phyloP scores from a whole-genome alignment of 2,329 filamentous ascomycete genomes.

The Botrytis hyacinthi region DNA sequence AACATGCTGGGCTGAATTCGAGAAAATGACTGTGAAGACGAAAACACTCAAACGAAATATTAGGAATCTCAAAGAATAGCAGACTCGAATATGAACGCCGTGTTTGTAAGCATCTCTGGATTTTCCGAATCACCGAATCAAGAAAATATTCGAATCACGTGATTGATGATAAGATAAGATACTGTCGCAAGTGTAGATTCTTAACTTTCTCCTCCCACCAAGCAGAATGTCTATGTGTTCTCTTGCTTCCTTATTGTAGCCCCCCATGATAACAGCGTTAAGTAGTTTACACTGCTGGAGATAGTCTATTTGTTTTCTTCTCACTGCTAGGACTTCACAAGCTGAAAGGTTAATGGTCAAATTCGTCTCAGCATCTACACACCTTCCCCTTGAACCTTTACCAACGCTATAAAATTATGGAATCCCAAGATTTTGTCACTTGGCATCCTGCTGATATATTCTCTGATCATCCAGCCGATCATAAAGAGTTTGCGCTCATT shows the following conservation, averaged over 20 bases:
- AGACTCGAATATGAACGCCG: conserved; percentile 17
- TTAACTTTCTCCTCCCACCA: not conserved
- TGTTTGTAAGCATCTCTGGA: conserved; percentile 34
- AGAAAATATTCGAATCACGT: conserved; percentile 10
- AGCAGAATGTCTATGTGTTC: not conserved
- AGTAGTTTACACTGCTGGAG: not conserved
- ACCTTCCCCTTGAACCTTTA: not conserved
- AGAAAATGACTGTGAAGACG: conserved; percentile 22
- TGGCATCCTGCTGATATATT: conserved; percentile 42
- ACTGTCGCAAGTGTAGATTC: not conserved
- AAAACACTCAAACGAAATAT: conserved; percentile 29
- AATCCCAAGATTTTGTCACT: conserved; percentile 22
- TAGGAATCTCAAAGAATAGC: conserved; percentile 2
- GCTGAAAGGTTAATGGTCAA: not conserved
- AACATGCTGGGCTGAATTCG: conserved; percentile 30
- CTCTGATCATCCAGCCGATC: conserved; percentile 25
- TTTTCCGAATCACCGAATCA: conserved; percentile 20
- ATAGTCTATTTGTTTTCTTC: not conserved
- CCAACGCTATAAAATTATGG: not conserved
- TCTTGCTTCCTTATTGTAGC: not conserved
- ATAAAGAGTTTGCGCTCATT: conserved; percentile 49
- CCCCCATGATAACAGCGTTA: not conserved
- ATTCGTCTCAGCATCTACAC: not conserved
- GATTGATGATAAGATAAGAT: conserved; percentile 17
- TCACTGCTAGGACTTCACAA: not conserved